phyloP scores from a whole-genome alignment of 305 asterid species.

The Salvia sclarea region DNA sequence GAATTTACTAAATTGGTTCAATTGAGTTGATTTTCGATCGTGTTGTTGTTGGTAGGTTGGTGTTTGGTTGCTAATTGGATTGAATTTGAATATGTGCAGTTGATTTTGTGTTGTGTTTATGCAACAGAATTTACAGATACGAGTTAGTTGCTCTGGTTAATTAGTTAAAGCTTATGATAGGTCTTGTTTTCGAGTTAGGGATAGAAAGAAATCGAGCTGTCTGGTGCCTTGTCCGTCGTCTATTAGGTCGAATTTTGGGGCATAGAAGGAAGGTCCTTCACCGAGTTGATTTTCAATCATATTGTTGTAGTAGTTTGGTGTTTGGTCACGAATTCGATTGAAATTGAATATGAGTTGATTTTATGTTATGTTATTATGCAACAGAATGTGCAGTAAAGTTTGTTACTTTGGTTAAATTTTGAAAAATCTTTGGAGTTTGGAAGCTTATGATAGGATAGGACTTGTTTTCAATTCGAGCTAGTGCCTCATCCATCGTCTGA shows the following conservation, averaged over 20 bases:
- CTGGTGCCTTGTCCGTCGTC: too few relatives aligned
- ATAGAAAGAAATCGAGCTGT: too few relatives aligned
- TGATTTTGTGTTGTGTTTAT: too few relatives aligned
- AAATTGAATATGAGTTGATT: not conserved
- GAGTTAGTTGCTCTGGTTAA: too few relatives aligned
- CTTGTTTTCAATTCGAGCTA: too few relatives aligned
- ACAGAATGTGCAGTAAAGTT: not conserved
- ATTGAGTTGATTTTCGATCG: not conserved
- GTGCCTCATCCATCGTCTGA: not conserved
- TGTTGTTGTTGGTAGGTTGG: not conserved
- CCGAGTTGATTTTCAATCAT: too few relatives aligned
- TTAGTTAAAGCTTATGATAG: too few relatives aligned
- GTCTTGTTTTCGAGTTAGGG: too few relatives aligned
- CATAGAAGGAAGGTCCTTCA: too few relatives aligned
- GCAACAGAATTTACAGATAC: too few relatives aligned
- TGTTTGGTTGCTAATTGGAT: not conserved
- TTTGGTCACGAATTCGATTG: not conserved
- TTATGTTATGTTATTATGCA: not conserved
- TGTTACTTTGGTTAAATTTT: not conserved
- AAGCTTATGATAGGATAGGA: slow-evolving; percentile 5
- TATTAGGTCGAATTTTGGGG: too few relatives aligned
- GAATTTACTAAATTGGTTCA: not conserved
- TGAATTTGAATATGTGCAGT: too few relatives aligned
- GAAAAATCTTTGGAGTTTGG: not conserved
- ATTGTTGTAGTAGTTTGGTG: not conserved